Conservation (phyloP, 805 yeast genomes). For the Ogataea wickerhamii region DNA sequence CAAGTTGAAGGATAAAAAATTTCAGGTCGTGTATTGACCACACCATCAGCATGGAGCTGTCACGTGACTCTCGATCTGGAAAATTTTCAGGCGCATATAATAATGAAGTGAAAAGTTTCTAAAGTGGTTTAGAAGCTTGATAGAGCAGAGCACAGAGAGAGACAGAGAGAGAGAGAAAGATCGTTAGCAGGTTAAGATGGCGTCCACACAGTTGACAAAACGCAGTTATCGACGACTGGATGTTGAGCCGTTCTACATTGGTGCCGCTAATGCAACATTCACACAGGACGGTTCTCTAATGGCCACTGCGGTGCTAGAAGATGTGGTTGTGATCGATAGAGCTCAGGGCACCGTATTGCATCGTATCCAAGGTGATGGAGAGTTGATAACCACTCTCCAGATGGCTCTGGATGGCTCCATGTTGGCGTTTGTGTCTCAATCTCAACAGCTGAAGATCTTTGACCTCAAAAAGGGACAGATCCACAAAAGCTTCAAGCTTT, state of each 20-base stretch:
- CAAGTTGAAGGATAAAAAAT: conserved; percentile 6
- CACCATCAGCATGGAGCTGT: background rate
- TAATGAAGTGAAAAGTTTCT: no score
- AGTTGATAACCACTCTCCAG: conserved; percentile 67
- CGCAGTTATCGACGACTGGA: conserved; percentile 38
- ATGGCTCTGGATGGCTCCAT: conserved; percentile 72
- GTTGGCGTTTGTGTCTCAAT: conserved; percentile 74
- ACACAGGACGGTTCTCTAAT: conserved; percentile 58
- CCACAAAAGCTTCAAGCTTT: conserved; percentile 51
- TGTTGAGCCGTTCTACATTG: conserved; percentile 81
- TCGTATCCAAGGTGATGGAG: conserved; percentile 80
- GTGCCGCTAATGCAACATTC: conserved; percentile 73
- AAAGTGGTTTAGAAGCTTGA: no score
- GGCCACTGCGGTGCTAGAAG: conserved; percentile 80
- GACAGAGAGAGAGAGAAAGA: background rate
- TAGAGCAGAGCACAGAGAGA: no score
- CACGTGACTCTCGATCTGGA: conserved; percentile 1
- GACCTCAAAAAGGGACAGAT: conserved; percentile 40
- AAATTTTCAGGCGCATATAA: conserved; percentile 4
- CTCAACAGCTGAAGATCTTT: conserved; percentile 74
- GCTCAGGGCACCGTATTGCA: conserved; percentile 53
- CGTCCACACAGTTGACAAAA: conserved; percentile 21
- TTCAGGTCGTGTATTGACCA: conserved; percentile 7
- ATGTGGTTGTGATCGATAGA: conserved; percentile 66
- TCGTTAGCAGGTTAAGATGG: background rate